phyloP scores from a whole-genome alignment of 805 yeast species.

The Sungouiozyma intestinalis region DNA sequence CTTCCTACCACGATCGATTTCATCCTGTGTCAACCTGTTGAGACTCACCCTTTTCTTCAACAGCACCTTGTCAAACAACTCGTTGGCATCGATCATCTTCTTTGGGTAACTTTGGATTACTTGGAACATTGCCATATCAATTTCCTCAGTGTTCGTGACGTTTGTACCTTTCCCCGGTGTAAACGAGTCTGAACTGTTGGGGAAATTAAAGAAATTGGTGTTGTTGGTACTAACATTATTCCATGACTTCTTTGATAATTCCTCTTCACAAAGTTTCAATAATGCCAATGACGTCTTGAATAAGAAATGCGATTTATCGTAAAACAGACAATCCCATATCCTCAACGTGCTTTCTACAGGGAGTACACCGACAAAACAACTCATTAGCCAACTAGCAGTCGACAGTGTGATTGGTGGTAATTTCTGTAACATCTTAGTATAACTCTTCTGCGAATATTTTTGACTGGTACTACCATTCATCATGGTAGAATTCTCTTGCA shows the following conservation, averaged over 20 bases:
- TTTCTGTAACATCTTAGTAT: conserved; percentile 47
- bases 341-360: conserved; percentile 84
- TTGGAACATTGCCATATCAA: conserved; percentile 64
- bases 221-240: not conserved
- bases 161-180: not conserved
- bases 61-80: conserved; percentile 52
- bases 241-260: conserved; percentile 29
- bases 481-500: not conserved
- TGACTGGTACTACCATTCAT: conserved; percentile 2
- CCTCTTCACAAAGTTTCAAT: conserved; percentile 63
- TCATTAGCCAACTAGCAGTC: conserved; percentile 98
- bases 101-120: conserved; percentile 77
- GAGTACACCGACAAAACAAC: conserved; percentile 77
- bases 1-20: conserved; percentile 61
- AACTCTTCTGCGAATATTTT: not conserved
- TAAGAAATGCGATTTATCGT: conserved; percentile 78
- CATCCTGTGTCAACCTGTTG: conserved; percentile 70
- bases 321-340: conserved; percentile 91
- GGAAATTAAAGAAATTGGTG: conserved; percentile 2
- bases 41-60: conserved; percentile 61
- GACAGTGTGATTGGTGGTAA: conserved; percentile 87
- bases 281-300: conserved; percentile 76
- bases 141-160: conserved; percentile 21
- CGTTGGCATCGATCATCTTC: conserved; percentile 53
- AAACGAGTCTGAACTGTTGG: not conserved